These are phyloP conservation scores for Celoporthe dispersa DNA, from an alignment of 2,329 filamentous ascomycete genomes.

Conservation along the genomic window DNA sequence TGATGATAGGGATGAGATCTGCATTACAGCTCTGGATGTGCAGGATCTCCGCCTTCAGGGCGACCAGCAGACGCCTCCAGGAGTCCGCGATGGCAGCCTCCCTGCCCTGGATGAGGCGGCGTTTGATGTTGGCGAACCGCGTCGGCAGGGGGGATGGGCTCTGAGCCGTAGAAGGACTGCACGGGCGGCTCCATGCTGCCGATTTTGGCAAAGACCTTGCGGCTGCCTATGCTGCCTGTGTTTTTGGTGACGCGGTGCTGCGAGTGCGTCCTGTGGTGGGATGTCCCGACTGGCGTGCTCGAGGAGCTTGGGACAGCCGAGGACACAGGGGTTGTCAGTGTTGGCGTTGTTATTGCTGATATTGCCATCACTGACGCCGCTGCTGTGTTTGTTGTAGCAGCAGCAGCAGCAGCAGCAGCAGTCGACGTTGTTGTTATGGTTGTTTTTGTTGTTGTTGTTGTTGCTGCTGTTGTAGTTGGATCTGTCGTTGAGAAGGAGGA, in stretches of 20 bases:
- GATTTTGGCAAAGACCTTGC: conserved; percentile 36
- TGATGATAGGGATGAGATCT: conserved; percentile 59
- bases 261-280: conserved; percentile 27
- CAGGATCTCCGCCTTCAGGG: conserved; percentile 55
- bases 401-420: too few relatives aligned
- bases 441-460: not conserved
- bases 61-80: conserved; percentile 58
- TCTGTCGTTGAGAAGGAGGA: not conserved
- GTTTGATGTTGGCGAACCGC: conserved; percentile 62
- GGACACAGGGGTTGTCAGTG: conserved; percentile 8
- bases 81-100: conserved; percentile 59
- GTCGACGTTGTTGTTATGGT: too few relatives aligned
- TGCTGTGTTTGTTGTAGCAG: too few relatives aligned
- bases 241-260: conserved; percentile 28
- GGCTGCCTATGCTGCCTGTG: conserved; percentile 27
- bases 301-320: conserved; percentile 10
- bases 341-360: not conserved
- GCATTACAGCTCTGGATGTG: conserved; percentile 56
- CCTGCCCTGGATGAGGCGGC: conserved; percentile 56
- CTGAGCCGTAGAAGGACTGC: conserved; percentile 60
- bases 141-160: conserved; percentile 63
- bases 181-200: conserved; percentile 52
- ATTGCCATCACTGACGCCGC: not conserved
- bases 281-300: conserved; percentile 17
- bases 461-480: not conserved